Evolutionary conservation across 2,329 filamentous ascomycete species (phyloP), one percentile per base, ranked within the genome.

Genomic region (Parafenestella ontariensis): DNA sequence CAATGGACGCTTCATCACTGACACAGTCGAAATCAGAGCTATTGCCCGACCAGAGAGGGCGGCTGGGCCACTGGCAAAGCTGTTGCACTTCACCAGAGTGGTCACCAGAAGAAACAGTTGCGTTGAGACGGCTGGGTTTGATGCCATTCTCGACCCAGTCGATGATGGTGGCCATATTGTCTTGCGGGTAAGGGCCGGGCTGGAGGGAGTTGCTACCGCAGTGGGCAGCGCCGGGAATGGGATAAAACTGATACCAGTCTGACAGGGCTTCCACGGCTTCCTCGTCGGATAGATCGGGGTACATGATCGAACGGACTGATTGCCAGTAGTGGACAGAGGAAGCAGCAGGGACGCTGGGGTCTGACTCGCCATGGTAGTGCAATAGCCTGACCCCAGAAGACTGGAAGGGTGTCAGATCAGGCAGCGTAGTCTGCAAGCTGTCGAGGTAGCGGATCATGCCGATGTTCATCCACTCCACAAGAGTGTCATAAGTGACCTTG

Each of bases 351-450:
- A 87, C 75, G 6, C 76, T 79, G 13, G 76, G 69, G 66, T 86
- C 85, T 0, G 79, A 81, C 69, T 86, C 83, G 47, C 83, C 84
- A 70, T 87, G 84, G 74, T 79, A 85, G 68, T 86, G 83, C 10
- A 87, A 71, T 3, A 87, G 70, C 69, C 87, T 87, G 46, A 82
- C 83, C 21, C 83, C 84, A 0, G 75, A 62, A 2, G 73, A 52
- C 28, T 81, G 73, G 75, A 85, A 85, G 8, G 73, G 59, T 0
- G 79, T 81, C 0, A 86, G 74, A 58, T 87, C 83, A 0, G 82
- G 81, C 21, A 79, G 64, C 1, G 79, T 85, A 8, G 83, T 86
- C 62, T 86, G 83, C 3, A 85, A 75, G 43, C 68, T 80, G 61
- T 83, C 81, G 26, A 75, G 54, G 69, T 83, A 87, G 34, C 75